A percentile compares a stretch with the other conserved stretches of the same genome.
Evolutionary conservation across 352 stramenopile species (phyloP).

Genomic region (Saprolegnia diclina): DNA sequence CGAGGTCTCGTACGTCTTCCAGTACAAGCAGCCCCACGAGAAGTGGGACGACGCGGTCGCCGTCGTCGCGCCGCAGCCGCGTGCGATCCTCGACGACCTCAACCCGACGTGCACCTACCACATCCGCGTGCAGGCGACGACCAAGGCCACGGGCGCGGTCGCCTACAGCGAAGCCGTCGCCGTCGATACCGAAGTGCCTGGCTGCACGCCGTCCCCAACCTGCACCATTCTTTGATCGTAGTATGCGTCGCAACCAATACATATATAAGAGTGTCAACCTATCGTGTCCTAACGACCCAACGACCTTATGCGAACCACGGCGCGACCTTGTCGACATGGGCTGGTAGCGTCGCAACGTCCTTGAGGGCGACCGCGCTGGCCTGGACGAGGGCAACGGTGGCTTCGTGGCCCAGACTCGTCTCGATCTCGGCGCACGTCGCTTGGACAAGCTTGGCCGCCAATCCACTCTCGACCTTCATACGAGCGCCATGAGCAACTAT

Average conservation of each 20-base stretch:
- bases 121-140: slow-evolving; percentile 66
- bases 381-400: neutral
- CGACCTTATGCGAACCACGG: slow-evolving; percentile 18
- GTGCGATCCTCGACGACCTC: slow-evolving; percentile 74
- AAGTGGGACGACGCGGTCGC: slow-evolving; percentile 4
- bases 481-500: neutral
- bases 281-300: neutral
- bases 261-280: neutral
- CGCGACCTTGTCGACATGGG: neutral
- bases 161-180: slow-evolving; percentile 62
- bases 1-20: slow-evolving; percentile 11
- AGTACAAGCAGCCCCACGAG: slow-evolving; percentile 26
- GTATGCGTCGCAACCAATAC: too few relatives aligned
- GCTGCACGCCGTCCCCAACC: slow-evolving; percentile 60
- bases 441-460: slow-evolving; percentile 10
- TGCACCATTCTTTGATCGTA: slow-evolving; percentile 34
- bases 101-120: slow-evolving; percentile 86
- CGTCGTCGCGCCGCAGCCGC: neutral
- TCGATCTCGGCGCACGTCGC: slow-evolving; percentile 1
- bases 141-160: slow-evolving; percentile 33
- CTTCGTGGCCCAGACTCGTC: neutral
- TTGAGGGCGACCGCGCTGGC: neutral
- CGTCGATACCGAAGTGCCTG: slow-evolving; percentile 83
- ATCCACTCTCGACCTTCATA: neutral
- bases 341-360: neutral